phyloP scores from a whole-genome alignment of 371 early-diverging fungal genomes.

The Mortierella sp. region DNA sequence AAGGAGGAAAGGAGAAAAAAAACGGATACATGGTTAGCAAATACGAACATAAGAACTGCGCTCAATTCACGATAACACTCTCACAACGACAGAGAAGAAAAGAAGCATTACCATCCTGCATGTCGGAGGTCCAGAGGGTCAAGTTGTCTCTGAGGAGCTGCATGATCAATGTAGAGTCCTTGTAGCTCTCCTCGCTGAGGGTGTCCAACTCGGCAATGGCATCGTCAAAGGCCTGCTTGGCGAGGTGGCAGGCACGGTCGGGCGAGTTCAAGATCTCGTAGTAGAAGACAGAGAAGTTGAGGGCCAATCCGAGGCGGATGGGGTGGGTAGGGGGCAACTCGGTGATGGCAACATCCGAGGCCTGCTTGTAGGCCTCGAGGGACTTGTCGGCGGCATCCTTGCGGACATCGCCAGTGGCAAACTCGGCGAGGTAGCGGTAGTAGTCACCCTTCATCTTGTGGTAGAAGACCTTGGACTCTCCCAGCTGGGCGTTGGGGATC shows the following conservation, averaged over 20 bases:
- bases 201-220: constrained; percentile 99
- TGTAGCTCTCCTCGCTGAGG: constrained; percentile 99
- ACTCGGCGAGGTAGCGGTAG: constrained; percentile 99
- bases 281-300: constrained; percentile 99
- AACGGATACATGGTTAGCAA: background rate
- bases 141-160: constrained; percentile 99
- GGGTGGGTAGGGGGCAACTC: constrained; percentile 98
- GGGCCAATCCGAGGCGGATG: constrained; percentile 98
- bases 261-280: constrained; percentile 99
- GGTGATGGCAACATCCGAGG: constrained; percentile 95
- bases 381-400: constrained; percentile 91
- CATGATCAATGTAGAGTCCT: constrained; percentile 99
- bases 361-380: constrained; percentile 97
- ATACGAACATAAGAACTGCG: background rate
- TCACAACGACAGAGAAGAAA: background rate
- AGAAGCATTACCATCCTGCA: constrained; percentile 80
- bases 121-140: constrained; percentile 99
- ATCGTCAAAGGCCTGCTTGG: constrained; percentile 99
- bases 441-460: constrained; percentile 95
- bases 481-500: constrained; percentile 88
- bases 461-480: constrained; percentile 99
- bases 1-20: background rate
- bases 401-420: constrained; percentile 89
- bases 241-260: constrained; percentile 98
- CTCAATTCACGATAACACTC: background rate